These are phyloP conservation scores for Nicotiana attenuata DNA, from an alignment of 257 asterid genomes.

Conservation along the genomic window DNA sequence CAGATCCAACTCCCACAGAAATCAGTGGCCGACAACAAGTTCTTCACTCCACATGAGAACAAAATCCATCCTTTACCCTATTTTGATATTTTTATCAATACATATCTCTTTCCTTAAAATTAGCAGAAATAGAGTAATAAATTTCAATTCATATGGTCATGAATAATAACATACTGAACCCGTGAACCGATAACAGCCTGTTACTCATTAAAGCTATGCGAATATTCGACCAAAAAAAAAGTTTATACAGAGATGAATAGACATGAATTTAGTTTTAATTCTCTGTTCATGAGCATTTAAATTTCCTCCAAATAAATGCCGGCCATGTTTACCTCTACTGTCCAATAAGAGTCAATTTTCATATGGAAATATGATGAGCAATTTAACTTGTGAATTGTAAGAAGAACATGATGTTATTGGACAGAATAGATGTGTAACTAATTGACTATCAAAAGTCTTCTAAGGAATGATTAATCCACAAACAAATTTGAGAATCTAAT, in stretches of 20 bases:
- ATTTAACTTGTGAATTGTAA: background rate
- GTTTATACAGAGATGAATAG: background rate
- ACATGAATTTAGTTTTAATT: background rate
- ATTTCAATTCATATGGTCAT: background rate
- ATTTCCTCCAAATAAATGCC: conserved; percentile 40
- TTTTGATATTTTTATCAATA: conserved; percentile 8
- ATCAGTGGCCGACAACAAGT: conserved; percentile 55
- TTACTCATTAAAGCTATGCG: background rate
- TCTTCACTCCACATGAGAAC: conserved; percentile 41
- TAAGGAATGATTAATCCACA: background rate
- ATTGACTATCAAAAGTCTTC: background rate
- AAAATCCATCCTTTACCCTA: conserved; percentile 31
- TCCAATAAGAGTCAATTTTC: background rate
- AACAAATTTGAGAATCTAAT: background rate
- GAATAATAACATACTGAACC: background rate
- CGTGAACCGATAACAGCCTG: background rate
- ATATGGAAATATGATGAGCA: background rate
- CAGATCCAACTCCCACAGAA: conserved; percentile 2
- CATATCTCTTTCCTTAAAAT: conserved; percentile 17
- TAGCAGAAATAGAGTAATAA: conserved; percentile 7
- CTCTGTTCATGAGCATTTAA: background rate
- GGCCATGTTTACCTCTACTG: conserved; percentile 33
- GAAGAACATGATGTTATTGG: background rate
- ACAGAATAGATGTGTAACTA: background rate
- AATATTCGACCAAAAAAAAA: background rate